Conservation (phyloP, 225 moss, liverwort and hornwort species). For the Climacium dendroides region DNA sequence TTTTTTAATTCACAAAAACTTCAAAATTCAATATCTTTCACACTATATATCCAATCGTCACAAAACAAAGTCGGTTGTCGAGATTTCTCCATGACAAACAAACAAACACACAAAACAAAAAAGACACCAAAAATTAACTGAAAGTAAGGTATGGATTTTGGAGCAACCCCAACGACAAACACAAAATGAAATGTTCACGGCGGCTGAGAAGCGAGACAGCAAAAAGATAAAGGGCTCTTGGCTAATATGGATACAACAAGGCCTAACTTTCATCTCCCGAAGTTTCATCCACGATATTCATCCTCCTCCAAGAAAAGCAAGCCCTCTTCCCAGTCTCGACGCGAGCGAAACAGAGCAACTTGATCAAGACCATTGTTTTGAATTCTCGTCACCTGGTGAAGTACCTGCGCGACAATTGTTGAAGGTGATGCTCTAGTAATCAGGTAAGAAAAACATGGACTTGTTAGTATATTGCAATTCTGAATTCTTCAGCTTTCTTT, state of each 20-base stretch:
- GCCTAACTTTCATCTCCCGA: not conserved
- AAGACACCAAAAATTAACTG: too few species aligned
- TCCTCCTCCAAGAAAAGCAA: not conserved
- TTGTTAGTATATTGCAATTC: not conserved
- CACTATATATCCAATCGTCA: too few species aligned
- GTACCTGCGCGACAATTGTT: not conserved
- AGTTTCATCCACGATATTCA: not conserved
- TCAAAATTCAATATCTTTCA: too few species aligned
- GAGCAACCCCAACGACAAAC: not conserved
- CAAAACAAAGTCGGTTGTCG: too few species aligned
- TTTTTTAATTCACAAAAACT: too few species aligned
- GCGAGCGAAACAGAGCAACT: not conserved
- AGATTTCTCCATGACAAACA: too few species aligned
- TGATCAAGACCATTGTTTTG: not conserved
- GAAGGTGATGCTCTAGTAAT: not conserved
- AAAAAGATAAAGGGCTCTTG: not conserved
- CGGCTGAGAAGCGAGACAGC: not conserved
- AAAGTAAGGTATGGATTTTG: not conserved
- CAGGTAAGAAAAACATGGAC: not conserved
- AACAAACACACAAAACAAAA: too few species aligned
- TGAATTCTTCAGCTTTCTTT: not conserved
- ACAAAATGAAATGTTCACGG: not conserved
- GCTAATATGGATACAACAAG: not conserved
- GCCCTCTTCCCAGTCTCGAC: not conserved
- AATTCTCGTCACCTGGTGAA: not conserved